phyloP scores from a whole-genome alignment of 495 filamentous ascomycete genomes.

The Penicilliopsis zonata region DNA sequence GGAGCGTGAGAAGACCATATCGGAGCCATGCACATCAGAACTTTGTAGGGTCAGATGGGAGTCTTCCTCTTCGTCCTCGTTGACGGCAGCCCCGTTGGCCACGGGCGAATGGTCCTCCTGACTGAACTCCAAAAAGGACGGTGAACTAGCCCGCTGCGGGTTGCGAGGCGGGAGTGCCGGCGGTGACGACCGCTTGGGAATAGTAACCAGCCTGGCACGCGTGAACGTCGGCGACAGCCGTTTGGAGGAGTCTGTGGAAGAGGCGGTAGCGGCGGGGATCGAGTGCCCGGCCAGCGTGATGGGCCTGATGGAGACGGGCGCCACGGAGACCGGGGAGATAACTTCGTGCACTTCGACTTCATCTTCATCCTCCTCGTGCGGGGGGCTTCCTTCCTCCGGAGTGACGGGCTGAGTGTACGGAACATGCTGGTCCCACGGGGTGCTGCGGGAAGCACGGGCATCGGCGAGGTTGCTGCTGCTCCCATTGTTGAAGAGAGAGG shows the following conservation, averaged over 20 bases:
- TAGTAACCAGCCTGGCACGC: conserved; percentile 55
- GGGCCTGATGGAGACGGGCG: conserved; percentile 36
- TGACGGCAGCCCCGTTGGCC: background rate
- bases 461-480: conserved; percentile 31
- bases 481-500: too few species aligned
- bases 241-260: conserved; percentile 30
- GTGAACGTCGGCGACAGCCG: conserved; percentile 39
- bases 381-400: too few species aligned
- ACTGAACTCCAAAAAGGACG: conserved; percentile 13
- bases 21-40: background rate
- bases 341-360: conserved; percentile 32
- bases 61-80: background rate
- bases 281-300: conserved; percentile 42
- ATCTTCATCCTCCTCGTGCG: conserved; percentile 13
- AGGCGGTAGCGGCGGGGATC: conserved; percentile 22
- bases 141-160: conserved; percentile 29
- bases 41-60: background rate
- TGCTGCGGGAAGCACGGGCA: conserved; percentile 21
- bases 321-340: conserved; percentile 31
- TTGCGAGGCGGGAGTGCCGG: conserved; percentile 53
- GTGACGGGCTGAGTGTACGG: too few species aligned
- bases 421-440: conserved; percentile 6
- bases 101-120: conserved; percentile 2
- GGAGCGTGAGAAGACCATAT: background rate
- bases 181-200: conserved; percentile 58